Base-by-base conservation (phyloP, 441 rosid species). In the Eruca vesicaria region DNA sequence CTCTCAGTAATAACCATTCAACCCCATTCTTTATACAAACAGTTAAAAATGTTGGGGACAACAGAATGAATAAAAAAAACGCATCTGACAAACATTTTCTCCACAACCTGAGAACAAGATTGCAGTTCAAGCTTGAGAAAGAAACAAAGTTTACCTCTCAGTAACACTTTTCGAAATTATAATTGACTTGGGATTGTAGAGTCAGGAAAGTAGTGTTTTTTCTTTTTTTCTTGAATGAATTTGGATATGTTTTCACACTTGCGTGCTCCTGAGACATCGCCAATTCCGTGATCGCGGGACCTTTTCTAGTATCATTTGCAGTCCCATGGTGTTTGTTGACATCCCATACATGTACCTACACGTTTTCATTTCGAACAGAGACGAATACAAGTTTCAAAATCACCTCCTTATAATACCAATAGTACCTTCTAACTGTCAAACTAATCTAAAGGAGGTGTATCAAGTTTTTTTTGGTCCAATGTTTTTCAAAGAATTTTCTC, bases 271-370 rank as follows among this genome's bases (percentile, higher is more conserved):
- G 50, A 94, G 88, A 78, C 94, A 91, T 86, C 93, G 87, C 94
- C 89, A 84, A 52, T 80, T 94, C 81, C 87, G 82, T 69, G 80
- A 73, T 15, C 76, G 84, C 35, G 94, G 88, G 55, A 82, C 83
- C 81, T 86, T 92, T 79, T 94, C 96, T 50, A 94, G 75, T 15
- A 92, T 85, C 90, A 94, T 81, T 53, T 86, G 84, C 91, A 94
- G 84, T 71, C 98, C 98, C 9, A 69, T 80, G 61, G 84, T 85
- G 82, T 82, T 83, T 35, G 88, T 75, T 50, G 96, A 79, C 63
- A 88, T 66, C 35, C 91, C 95, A 80, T 61, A 86, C 81, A 78
- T 57, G 72, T 86, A 86, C 86, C 98, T 94, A 81, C 68, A 78
- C 74, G 65, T 62, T 74, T 56, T 57, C 26, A 68, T 45, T 62